Evolutionary conservation across 2,329 filamentous ascomycete genomes (phyloP).

Genomic region (Arthrobotrys megalospora): DNA sequence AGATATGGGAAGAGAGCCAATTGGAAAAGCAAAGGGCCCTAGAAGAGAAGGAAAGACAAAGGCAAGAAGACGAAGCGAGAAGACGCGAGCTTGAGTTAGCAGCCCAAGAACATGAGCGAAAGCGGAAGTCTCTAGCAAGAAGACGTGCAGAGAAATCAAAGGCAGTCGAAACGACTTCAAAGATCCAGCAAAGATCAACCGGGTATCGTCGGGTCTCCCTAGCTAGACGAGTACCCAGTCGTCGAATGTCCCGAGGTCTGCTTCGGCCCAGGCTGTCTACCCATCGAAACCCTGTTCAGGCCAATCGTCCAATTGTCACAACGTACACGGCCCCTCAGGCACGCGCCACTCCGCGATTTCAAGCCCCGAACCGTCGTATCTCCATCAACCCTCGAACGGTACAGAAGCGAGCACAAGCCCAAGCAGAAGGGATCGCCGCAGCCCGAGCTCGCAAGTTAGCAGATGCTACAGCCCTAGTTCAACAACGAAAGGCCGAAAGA

Average conservation of each 20-base stretch:
- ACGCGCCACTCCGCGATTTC: neutral
- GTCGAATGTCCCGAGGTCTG: slow-evolving; percentile 6
- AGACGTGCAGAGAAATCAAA: slow-evolving; percentile 15
- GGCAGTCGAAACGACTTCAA: neutral
- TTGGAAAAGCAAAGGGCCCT: slow-evolving; percentile 16
- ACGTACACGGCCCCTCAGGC: neutral
- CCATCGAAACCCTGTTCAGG: neutral
- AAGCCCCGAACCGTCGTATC: neutral
- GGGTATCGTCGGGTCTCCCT: neutral
- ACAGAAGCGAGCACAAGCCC: slow-evolving; percentile 17
- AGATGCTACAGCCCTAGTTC: slow-evolving; percentile 23
- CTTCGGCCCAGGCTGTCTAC: neutral
- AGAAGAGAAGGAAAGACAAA: slow-evolving; percentile 25
- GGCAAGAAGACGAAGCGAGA: slow-evolving; percentile 13
- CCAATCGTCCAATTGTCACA: neutral
- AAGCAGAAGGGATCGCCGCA: slow-evolving; percentile 30
- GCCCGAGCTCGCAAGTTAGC: slow-evolving; percentile 43
- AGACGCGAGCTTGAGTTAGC: neutral
- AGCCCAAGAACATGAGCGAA: slow-evolving; percentile 22
- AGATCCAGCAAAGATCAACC: neutral
- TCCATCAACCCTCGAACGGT: slow-evolving; percentile 11
- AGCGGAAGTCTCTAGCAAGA: slow-evolving; percentile 18
- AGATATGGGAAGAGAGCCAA: slow-evolving; percentile 32
- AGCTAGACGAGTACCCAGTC: neutral
- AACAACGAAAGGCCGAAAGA: slow-evolving; percentile 44